phyloP scores from a whole-genome alignment of 2,329 filamentous ascomycete species.

The Triangularia setosa region DNA sequence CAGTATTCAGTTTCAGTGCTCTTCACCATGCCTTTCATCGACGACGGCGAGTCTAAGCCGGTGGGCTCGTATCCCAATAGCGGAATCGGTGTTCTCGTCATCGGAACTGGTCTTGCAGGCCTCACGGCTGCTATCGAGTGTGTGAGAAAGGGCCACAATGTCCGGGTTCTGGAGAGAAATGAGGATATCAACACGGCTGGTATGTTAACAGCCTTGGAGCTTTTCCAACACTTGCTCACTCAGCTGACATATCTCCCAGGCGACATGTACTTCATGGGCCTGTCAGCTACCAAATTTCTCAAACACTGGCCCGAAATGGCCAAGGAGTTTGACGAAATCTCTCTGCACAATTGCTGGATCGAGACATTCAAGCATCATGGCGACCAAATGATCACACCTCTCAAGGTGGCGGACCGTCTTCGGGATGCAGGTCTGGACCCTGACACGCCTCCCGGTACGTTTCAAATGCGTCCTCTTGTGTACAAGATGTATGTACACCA shows the following conservation, averaged over 20 bases:
- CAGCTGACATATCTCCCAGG: slow-evolving; percentile 34
- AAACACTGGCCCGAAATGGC: slow-evolving; percentile 40
- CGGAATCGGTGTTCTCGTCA: slow-evolving; percentile 48
- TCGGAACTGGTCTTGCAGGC: slow-evolving; percentile 57
- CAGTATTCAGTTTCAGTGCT: too few species aligned
- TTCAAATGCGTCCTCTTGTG: slow-evolving; percentile 53
- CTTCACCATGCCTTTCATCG: slow-evolving; percentile 20
- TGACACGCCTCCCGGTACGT: slow-evolving; percentile 48
- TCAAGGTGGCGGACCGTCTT: slow-evolving; percentile 48
- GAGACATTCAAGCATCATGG: slow-evolving; percentile 53
- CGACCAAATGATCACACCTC: slow-evolving; percentile 43
- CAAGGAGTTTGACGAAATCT: slow-evolving; percentile 48
- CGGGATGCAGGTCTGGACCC: slow-evolving; percentile 34
- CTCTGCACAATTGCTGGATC: slow-evolving; percentile 51
- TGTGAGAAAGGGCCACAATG: slow-evolving; percentile 54
- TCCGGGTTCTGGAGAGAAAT: slow-evolving; percentile 45
- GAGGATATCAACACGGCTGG: slow-evolving; percentile 48
- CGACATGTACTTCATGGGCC: slow-evolving; percentile 59
- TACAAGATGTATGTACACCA: slow-evolving; percentile 50
- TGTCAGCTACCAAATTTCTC: slow-evolving; percentile 52
- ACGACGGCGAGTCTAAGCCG: slow-evolving; percentile 39
- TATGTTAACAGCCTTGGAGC: slow-evolving; percentile 28
- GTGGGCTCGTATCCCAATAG: slow-evolving; percentile 48
- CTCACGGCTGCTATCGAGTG: slow-evolving; percentile 60
- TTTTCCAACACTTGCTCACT: not conserved